phyloP scores from a whole-genome alignment of 176 grass and related monocot genomes.

The Aegilops longissima region DNA sequence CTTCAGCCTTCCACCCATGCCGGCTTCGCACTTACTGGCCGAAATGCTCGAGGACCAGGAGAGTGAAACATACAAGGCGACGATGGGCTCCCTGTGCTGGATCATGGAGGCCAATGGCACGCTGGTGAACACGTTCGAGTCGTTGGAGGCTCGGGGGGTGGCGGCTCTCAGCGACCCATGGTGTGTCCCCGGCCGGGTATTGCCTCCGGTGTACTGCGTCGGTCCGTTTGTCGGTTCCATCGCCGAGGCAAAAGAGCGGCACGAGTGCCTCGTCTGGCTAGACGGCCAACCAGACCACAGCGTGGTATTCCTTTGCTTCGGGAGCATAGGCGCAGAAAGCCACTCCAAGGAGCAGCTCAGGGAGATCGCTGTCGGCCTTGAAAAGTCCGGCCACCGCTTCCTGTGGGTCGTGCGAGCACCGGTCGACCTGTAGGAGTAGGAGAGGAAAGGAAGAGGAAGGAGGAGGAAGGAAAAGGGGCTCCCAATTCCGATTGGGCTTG shows the following conservation, averaged over 20 bases:
- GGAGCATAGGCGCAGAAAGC: neutral
- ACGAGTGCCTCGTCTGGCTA: conserved; percentile 24
- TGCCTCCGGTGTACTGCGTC: neutral
- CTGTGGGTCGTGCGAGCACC: conserved; percentile 48
- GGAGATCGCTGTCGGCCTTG: conserved; percentile 39
- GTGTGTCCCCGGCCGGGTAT: neutral
- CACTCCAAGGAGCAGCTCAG: conserved; percentile 20
- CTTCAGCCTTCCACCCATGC: neutral
- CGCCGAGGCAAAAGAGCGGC: neutral
- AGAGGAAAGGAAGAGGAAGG: too few relatives aligned
- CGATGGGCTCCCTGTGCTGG: neutral
- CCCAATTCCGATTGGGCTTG: too few relatives aligned
- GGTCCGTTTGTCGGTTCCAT: neutral
- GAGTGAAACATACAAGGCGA: neutral
- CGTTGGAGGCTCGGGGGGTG: neutral
- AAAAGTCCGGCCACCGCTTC: conserved; percentile 46
- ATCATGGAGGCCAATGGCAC: neutral
- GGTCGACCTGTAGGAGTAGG: too few relatives aligned
- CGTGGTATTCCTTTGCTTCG: conserved; percentile 43
- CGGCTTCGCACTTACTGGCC: neutral
- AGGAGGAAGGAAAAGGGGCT: too few relatives aligned
- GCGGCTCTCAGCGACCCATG: neutral
- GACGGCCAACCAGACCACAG: neutral
- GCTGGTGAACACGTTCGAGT: neutral
- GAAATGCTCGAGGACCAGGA: neutral